A percentile compares a stretch with the other conserved stretches of the same genome.
Conservation (phyloP, 2,329 filamentous ascomycete genomes). For the Xylariales sp. region DNA sequence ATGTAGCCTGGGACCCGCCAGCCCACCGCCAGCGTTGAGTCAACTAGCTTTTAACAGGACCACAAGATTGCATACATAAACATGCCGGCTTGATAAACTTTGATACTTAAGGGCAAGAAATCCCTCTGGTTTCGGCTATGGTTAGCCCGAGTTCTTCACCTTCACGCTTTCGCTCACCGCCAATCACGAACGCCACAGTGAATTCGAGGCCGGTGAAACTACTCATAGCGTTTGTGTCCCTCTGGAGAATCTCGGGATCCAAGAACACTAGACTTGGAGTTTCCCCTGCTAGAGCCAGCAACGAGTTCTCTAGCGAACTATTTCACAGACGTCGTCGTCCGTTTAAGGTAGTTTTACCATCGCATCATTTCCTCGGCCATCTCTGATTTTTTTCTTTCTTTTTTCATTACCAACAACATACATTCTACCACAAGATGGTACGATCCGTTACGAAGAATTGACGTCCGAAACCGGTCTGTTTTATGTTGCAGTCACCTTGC, state of each 20-base stretch:
- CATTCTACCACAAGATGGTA: conserved; percentile 6
- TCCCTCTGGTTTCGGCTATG: conserved; percentile 14
- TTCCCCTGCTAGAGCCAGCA: conserved; percentile 19
- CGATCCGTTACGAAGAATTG: conserved; percentile 12
- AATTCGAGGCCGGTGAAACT: conserved; percentile 6
- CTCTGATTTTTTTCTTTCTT: conserved; percentile 1
- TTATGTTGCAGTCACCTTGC: conserved; percentile 31
- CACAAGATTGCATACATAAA: conserved; percentile 1
- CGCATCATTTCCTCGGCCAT: conserved; percentile 1
- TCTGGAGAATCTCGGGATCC: conserved; percentile 9
- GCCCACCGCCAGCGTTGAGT: conserved; percentile 1
- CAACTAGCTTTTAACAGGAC: conserved; percentile 6
- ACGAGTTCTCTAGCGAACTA: background rate
- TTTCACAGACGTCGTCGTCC: background rate
- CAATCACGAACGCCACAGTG: conserved; percentile 23
- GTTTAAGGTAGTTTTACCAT: conserved; percentile 5
- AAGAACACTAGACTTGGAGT: conserved; percentile 1
- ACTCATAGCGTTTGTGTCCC: background rate
- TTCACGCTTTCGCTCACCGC: conserved; percentile 32
- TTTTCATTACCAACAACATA: conserved; percentile 1
- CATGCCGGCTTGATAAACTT: conserved; percentile 10
- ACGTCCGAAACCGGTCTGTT: conserved; percentile 35
- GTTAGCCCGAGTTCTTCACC: conserved; percentile 17
- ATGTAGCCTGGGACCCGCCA: conserved; percentile 27
- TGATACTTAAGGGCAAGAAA: conserved; percentile 1